Conservation (phyloP, 371 early-diverging fungal genomes). For the Astathelohania contejeani region DNA sequence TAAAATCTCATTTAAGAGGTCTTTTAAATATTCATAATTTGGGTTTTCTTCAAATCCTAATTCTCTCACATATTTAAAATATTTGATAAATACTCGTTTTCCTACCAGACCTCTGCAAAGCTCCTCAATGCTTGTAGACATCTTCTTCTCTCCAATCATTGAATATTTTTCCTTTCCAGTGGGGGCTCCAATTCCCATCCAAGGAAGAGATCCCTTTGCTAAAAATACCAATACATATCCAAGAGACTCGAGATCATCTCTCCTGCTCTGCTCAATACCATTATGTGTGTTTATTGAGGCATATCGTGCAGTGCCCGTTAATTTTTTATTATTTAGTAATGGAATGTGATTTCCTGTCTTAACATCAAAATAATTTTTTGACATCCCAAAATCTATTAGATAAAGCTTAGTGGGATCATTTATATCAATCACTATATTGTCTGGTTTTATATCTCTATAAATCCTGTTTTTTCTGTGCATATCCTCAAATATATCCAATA, state of each 20-base stretch:
- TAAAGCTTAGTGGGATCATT: conserved; percentile 31
- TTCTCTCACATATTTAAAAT: conserved; percentile 73
- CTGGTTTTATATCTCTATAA: conserved; percentile 49
- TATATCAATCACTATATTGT: conserved; percentile 43
- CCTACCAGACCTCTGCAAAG: conserved; percentile 27
- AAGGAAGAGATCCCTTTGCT: conserved; percentile 37
- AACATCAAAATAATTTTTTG: conserved; percentile 6
- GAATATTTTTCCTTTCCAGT: conserved; percentile 26
- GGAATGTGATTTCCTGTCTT: conserved; percentile 24
- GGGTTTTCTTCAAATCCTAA: conserved; percentile 86
- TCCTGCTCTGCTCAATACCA: conserved; percentile 33
- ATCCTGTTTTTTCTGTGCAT: conserved; percentile 34
- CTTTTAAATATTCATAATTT: conserved; percentile 57
- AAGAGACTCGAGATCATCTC: conserved; percentile 47
- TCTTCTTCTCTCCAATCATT: conserved; percentile 23
- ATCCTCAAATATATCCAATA: conserved; percentile 32
- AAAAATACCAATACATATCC: conserved; percentile 44
- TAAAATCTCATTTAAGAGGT: conserved; percentile 27
- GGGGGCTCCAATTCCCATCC: conserved; percentile 33
- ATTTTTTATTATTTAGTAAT: conserved; percentile 22
- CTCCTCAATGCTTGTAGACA: conserved; percentile 1
- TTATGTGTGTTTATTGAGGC: conserved; percentile 42
- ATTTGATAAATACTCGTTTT: conserved; percentile 57
- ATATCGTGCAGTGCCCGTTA: conserved; percentile 46
- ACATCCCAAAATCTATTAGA: conserved; percentile 49